These are phyloP conservation scores for Apiotrichum gracile DNA, from an alignment of 1,284 basidiomycete species.

Conservation along the genomic window DNA sequence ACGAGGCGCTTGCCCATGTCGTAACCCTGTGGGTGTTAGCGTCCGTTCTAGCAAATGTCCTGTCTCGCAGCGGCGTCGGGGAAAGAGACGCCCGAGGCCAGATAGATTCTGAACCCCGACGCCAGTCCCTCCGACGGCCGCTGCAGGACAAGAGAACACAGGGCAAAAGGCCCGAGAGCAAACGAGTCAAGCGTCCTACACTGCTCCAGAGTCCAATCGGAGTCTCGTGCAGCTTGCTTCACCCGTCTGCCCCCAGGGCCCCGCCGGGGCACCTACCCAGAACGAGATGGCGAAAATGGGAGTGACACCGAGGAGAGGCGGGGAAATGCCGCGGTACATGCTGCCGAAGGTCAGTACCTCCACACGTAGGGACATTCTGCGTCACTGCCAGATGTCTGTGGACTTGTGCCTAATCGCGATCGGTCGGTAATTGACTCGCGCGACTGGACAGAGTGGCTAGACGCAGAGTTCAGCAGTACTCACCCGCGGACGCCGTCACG, in stretches of 20 bases:
- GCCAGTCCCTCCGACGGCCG: too few species aligned
- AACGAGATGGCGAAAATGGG: conserved; percentile 98
- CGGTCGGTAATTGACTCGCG: too few species aligned
- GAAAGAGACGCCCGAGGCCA: too few species aligned
- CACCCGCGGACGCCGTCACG: conserved; percentile 86
- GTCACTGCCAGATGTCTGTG: too few species aligned
- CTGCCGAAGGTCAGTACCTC: conserved; percentile 47
- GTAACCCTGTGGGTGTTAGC: conserved; percentile 62
- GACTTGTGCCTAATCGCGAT: too few species aligned
- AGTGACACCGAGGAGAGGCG: conserved; percentile 91
- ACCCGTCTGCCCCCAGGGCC: not conserved
- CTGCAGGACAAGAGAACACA: too few species aligned
- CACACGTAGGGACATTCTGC: too few species aligned
- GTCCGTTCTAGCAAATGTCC: not conserved
- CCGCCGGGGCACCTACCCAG: conserved; percentile 60
- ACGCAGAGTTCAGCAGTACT: conserved; percentile 33
- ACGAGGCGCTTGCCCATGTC: conserved; percentile 90
- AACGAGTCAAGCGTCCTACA: too few species aligned
- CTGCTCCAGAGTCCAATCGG: not conserved
- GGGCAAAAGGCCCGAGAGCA: not conserved
- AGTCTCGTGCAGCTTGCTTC: not conserved
- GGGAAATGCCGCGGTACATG: conserved; percentile 93
- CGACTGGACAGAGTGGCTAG: too few species aligned
- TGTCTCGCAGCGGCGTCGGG: too few species aligned
- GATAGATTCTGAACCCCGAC: too few species aligned